Conservation (phyloP, 306 rosid species). For the Argentina anserina region DNA sequence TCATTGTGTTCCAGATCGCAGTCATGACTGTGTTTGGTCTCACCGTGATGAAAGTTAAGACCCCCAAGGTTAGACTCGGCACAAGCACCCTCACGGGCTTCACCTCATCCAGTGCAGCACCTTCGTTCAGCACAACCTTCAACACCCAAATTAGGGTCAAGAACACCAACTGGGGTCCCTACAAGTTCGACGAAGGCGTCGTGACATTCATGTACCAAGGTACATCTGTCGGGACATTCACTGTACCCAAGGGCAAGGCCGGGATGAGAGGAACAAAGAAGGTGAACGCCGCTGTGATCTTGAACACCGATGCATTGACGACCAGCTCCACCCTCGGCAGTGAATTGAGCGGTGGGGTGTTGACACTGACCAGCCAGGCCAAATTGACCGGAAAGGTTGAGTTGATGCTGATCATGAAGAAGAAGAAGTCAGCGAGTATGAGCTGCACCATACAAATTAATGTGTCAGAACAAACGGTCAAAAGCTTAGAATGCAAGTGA, state of each 20-base stretch:
- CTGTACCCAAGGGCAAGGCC: not conserved
- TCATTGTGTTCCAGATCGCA: constrained; percentile 24
- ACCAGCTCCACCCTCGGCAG: not conserved
- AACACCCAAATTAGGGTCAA: constrained; percentile 7
- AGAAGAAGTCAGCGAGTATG: constrained; percentile 21
- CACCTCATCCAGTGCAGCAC: not conserved
- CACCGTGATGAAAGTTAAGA: not conserved
- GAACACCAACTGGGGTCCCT: constrained; percentile 16
- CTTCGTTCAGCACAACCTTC: not conserved
- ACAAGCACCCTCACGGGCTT: not conserved
- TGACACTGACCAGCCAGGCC: not conserved
- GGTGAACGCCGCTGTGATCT: not conserved
- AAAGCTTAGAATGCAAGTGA: constrained; percentile 1
- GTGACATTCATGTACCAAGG: constrained; percentile 1
- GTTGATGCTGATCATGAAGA: constrained; percentile 14
- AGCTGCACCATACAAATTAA: constrained; percentile 5
- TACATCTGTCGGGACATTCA: not conserved
- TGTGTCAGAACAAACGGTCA: not conserved
- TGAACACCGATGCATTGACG: not conserved
- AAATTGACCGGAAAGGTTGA: constrained; percentile 13
- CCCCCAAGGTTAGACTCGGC: not conserved
- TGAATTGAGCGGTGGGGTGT: constrained; percentile 1
- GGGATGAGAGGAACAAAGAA: not conserved
- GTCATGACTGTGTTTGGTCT: not conserved
- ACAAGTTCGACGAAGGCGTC: not conserved